Evolutionary conservation across 306 rosid species (phyloP).

Genomic region (Malus sylvestris): DNA sequence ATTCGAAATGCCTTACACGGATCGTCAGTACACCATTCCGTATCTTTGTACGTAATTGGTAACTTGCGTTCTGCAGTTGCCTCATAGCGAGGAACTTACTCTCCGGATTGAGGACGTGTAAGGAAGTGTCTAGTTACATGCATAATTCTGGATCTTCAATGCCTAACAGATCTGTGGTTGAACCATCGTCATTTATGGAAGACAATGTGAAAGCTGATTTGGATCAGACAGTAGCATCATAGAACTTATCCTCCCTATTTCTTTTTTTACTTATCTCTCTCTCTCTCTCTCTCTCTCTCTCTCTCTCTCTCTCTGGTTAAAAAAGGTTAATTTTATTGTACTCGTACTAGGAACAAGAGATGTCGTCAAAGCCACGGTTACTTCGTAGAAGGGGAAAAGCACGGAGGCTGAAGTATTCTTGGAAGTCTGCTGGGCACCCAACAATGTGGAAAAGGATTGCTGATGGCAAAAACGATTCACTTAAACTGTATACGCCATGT

Average conservation of each 20-base stretch:
- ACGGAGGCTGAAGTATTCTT: constrained; percentile 66
- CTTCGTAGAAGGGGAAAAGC: constrained; percentile 86
- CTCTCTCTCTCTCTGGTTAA: background rate
- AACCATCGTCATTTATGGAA: constrained; percentile 45
- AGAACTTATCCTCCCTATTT: constrained; percentile 1
- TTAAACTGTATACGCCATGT: constrained; percentile 70
- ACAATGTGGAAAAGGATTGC: constrained; percentile 61
- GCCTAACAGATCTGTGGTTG: constrained; percentile 34
- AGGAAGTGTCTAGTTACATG: constrained; percentile 79
- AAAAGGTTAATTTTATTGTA: background rate
- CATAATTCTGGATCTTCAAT: constrained; percentile 56
- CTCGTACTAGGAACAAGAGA: constrained; percentile 58
- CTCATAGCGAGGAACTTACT: constrained; percentile 95
- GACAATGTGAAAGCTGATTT: constrained; percentile 51
- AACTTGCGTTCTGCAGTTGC: constrained; percentile 60
- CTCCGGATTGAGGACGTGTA: constrained; percentile 86
- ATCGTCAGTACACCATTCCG: background rate
- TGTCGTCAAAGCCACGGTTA: constrained; percentile 63
- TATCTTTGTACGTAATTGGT: constrained; percentile 13
- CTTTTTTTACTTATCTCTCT: background rate
- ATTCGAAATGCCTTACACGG: background rate
- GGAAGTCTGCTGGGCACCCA: constrained; percentile 71
- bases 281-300: background rate
- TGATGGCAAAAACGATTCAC: constrained; percentile 38
- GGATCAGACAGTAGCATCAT: constrained; percentile 42